Percentiles rank a stretch among this genome's conserved stretches.
These are phyloP conservation scores for Aspergillus carlsbadensis DNA, from an alignment of 495 filamentous ascomycete species.

Conservation along the genomic window DNA sequence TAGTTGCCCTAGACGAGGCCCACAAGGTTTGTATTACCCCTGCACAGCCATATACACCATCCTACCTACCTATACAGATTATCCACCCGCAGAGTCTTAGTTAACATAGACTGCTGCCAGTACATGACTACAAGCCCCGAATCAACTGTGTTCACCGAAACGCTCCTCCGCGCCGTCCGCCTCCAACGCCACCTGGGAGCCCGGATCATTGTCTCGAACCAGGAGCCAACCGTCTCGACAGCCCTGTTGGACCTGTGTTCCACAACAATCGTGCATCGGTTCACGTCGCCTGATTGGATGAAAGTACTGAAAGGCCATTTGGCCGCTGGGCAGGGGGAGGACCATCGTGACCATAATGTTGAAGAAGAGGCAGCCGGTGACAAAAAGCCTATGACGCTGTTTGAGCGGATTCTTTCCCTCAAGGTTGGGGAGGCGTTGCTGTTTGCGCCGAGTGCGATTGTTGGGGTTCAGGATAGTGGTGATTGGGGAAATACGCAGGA, in stretches of 20 bases:
- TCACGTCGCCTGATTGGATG: slow-evolving; percentile 71
- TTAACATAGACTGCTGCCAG: slow-evolving; percentile 21
- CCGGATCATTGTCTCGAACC: slow-evolving; percentile 69
- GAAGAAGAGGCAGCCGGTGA: not conserved
- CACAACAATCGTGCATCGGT: slow-evolving; percentile 73
- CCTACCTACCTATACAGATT: too few relatives aligned
- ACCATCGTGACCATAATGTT: too few relatives aligned
- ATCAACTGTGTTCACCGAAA: slow-evolving; percentile 56
- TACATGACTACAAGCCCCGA: slow-evolving; percentile 46
- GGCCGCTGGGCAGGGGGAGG: slow-evolving; percentile 34
- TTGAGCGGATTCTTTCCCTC: slow-evolving; percentile 52
- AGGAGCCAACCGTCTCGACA: slow-evolving; percentile 75
- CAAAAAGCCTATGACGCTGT: not conserved
- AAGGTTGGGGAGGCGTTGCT: slow-evolving; percentile 60
- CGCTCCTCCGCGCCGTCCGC: slow-evolving; percentile 61
- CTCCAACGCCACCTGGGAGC: slow-evolving; percentile 37
- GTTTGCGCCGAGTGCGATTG: slow-evolving; percentile 58
- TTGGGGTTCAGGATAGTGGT: not conserved
- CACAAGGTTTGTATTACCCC: slow-evolving; percentile 45
- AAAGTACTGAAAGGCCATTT: slow-evolving; percentile 59
- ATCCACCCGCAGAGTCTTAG: too few relatives aligned
- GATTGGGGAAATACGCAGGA: not conserved
- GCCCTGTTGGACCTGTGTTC: slow-evolving; percentile 68
- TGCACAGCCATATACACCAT: too few relatives aligned
- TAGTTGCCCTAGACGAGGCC: slow-evolving; percentile 60